Evolutionary conservation across 2,329 filamentous ascomycete species (phyloP).

Genomic region (Monilinia fructicola): DNA sequence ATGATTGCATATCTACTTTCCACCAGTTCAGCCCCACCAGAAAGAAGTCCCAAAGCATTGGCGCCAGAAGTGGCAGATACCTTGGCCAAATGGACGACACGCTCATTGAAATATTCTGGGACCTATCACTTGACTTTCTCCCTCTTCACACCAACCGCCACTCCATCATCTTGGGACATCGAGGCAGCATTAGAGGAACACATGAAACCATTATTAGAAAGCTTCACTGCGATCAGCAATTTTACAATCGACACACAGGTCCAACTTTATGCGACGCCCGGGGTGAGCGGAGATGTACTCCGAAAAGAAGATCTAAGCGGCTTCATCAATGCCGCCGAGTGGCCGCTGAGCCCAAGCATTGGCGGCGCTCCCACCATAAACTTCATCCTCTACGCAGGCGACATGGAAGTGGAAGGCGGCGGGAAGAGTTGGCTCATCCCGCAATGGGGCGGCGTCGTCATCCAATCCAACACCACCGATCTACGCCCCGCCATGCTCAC

Average conservation of each 20-base stretch:
- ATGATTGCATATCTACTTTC: constrained; percentile 75
- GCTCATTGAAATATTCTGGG: constrained; percentile 85
- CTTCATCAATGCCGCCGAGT: constrained; percentile 97
- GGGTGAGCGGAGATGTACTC: constrained; percentile 62
- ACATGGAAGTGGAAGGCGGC: constrained; percentile 48
- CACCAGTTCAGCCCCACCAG: constrained; percentile 53
- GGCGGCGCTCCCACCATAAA: constrained; percentile 92
- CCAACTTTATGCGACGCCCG: constrained; percentile 80
- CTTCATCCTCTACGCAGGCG: constrained; percentile 85
- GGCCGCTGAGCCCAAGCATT: constrained; percentile 93
- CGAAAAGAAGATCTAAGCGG: constrained; percentile 85
- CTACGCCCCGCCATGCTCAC: constrained; percentile 81
- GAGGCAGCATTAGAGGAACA: constrained; percentile 78
- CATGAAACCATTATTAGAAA: constrained; percentile 76
- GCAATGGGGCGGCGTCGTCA: constrained; percentile 84
- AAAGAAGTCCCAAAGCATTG: constrained; percentile 48
- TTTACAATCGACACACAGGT: constrained; percentile 97
- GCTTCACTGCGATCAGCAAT: constrained; percentile 81
- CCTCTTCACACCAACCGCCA: constrained; percentile 76
- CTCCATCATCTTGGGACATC: constrained; percentile 88
- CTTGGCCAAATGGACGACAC: constrained; percentile 69
- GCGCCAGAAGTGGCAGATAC: constrained; percentile 54
- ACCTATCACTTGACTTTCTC: constrained; percentile 97
- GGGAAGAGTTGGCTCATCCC: constrained; percentile 83
- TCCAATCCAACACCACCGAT: constrained; percentile 57